Evolutionary conservation across 441 rosid species (phyloP).

Genomic region (Adansonia grandidieri): DNA sequence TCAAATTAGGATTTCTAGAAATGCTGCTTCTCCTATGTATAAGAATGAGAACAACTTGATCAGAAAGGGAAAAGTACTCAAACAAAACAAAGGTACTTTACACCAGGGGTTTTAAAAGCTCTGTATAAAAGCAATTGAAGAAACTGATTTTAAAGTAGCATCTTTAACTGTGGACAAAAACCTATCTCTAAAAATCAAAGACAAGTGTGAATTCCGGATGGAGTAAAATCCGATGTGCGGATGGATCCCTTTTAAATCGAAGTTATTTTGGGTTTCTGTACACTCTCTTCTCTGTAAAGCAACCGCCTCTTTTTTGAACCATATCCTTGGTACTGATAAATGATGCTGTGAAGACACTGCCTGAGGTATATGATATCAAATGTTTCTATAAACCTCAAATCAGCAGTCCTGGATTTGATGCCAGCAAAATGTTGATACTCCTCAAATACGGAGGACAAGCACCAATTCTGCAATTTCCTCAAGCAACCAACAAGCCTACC

Average conservation of each 20-base stretch:
- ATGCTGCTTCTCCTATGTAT: background rate
- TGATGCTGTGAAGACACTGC: constrained; percentile 70
- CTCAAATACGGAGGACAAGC: constrained; percentile 71
- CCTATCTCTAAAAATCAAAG: background rate
- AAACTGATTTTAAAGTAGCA: background rate
- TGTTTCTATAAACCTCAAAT: constrained; percentile 64
- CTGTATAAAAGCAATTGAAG: background rate
- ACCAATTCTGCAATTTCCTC: constrained; percentile 91
- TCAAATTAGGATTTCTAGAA: background rate
- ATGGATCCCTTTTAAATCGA: constrained; percentile 29
- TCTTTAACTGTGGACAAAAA: background rate
- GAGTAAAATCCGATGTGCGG: background rate
- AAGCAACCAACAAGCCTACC: constrained; percentile 93
- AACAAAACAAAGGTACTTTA: background rate
- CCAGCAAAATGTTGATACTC: constrained; percentile 80
- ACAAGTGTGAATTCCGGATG: background rate
- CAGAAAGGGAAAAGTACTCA: background rate
- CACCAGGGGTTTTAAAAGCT: background rate
- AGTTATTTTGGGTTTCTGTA: constrained; percentile 59
- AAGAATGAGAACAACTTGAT: background rate
- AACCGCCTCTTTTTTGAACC: constrained; percentile 85
- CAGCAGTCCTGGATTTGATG: constrained; percentile 60
- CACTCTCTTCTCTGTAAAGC: constrained; percentile 59
- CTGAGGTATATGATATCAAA: constrained; percentile 56
- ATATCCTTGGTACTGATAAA: constrained; percentile 79